A percentile compares a stretch with the other conserved stretches of the same genome.
Conservation (phyloP, 306 rosid genomes). For the Abrus precatorius region DNA sequence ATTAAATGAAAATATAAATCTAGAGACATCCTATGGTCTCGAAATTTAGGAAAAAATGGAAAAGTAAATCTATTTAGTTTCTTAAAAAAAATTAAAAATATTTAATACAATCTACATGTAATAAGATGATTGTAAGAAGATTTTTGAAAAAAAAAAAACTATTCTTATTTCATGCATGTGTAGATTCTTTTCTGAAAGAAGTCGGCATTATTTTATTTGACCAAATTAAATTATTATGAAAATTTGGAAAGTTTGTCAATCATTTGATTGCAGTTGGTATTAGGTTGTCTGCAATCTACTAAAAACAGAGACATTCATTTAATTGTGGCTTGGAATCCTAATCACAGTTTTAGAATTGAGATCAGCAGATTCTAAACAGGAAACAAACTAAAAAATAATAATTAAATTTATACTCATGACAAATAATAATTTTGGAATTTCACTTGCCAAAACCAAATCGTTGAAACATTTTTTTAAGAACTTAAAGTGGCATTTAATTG, state of each 20-base stretch:
- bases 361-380: background rate
- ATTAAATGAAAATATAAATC: too few relatives aligned
- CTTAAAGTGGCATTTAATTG: background rate
- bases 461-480: background rate
- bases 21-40: too few relatives aligned
- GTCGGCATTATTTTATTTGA: constrained; percentile 20
- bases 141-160: too few relatives aligned
- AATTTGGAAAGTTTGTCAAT: constrained; percentile 4
- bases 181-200: background rate
- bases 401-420: background rate
- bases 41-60: too few relatives aligned
- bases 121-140: too few relatives aligned
- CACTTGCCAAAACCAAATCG: background rate
- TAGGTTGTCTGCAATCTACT: constrained; percentile 12
- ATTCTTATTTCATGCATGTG: too few relatives aligned
- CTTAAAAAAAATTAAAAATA: too few relatives aligned
- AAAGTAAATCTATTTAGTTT: too few relatives aligned
- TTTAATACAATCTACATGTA: too few relatives aligned
- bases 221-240: background rate
- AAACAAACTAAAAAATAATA: background rate
- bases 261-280: constrained; percentile 40
- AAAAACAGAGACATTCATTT: constrained; percentile 7
- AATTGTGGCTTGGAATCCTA: constrained; percentile 7
- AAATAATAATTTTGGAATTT: background rate
- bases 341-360: background rate